Percentiles rank a stretch among this genome's conserved stretches.
Conservation (phyloP, 2,329 filamentous ascomycete species). For the Aspergillus cejpii region DNA sequence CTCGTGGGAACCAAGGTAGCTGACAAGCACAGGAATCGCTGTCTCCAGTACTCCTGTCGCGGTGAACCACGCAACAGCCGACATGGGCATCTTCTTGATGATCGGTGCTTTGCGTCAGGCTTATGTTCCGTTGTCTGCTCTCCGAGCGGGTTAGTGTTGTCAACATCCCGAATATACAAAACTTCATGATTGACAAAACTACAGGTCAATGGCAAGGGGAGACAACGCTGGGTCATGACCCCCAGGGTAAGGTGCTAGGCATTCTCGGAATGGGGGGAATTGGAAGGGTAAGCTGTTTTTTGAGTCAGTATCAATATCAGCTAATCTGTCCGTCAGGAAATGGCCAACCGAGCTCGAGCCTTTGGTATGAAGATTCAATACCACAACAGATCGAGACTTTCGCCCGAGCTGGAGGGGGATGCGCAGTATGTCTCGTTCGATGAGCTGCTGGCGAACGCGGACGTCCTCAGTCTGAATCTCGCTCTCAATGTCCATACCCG, state of each 20-base stretch:
- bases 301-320: neutral
- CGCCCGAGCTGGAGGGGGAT: conserved; percentile 36
- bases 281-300: conserved; percentile 33
- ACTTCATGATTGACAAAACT: conserved; percentile 1
- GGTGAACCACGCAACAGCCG: conserved; percentile 44
- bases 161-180: neutral
- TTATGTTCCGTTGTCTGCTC: conserved; percentile 37
- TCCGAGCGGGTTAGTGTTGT: conserved; percentile 33
- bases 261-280: conserved; percentile 47
- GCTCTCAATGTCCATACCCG: conserved; percentile 41
- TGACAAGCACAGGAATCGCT: conserved; percentile 26
- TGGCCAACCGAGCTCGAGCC: conserved; percentile 40
- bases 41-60: conserved; percentile 44
- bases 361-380: conserved; percentile 46
- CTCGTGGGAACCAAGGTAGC: neutral
- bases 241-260: conserved; percentile 41
- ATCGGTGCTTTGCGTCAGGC: conserved; percentile 43
- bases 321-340: conserved; percentile 32
- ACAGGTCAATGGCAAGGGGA: conserved; percentile 40
- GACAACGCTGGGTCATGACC: conserved; percentile 41
- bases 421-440: conserved; percentile 44
- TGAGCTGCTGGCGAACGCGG: conserved; percentile 41
- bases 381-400: conserved; percentile 41
- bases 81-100: conserved; percentile 45
- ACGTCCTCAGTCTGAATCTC: conserved; percentile 44